These are phyloP conservation scores for Dictyostelium discoideum DNA, from an alignment of 78 protist genomes.

Conservation along the genomic window DNA sequence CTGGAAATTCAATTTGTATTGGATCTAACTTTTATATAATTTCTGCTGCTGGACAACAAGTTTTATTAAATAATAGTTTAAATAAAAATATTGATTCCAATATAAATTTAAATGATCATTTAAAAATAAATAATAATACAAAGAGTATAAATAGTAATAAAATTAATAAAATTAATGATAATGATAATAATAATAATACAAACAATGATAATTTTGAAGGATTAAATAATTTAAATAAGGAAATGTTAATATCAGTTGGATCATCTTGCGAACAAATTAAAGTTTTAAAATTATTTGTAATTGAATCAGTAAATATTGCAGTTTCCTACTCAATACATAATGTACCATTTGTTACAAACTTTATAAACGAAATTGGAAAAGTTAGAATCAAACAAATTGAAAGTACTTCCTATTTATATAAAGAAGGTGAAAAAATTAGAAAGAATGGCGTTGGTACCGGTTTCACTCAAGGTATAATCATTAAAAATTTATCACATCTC, in stretches of 20 bases:
- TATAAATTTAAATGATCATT: too few species aligned
- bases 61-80: neutral
- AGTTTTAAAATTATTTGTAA: neutral
- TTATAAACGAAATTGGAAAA: conserved; percentile 2
- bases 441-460: neutral
- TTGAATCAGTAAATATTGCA: neutral
- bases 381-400: neutral
- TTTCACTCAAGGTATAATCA: neutral
- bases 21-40: neutral
- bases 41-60: neutral
- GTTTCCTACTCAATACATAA: neutral
- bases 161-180: too few species aligned
- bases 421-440: neutral
- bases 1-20: neutral
- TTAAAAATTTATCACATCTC: neutral
- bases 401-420: neutral
- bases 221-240: neutral
- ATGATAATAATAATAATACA: too few species aligned
- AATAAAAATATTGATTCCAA: neutral
- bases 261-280: neutral
- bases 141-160: too few species aligned
- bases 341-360: conserved; percentile 2
- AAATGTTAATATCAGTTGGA: neutral
- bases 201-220: neutral
- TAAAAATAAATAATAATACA: too few species aligned